A percentile compares a stretch with the other conserved stretches of the same genome.
These are phyloP conservation scores for Rubus parviflorus DNA, from an alignment of 306 rosid genomes.

Conservation along the genomic window DNA sequence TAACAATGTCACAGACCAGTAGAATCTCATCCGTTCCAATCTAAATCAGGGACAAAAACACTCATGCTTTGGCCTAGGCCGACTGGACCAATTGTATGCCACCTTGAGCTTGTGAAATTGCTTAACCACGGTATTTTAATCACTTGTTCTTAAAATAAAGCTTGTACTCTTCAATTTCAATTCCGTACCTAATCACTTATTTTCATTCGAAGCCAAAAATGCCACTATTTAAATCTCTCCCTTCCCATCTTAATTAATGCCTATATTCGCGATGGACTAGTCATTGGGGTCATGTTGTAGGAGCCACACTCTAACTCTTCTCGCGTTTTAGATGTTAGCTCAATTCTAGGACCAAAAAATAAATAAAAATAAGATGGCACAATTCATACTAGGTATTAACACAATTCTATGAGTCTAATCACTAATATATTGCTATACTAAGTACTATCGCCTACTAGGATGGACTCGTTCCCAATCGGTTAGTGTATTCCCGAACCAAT, in stretches of 20 bases:
- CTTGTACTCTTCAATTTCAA: slow-evolving; percentile 17
- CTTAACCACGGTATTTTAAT: background rate
- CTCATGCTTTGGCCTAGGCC: background rate
- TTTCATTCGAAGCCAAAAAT: slow-evolving; percentile 14
- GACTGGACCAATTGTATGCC: slow-evolving; percentile 5
- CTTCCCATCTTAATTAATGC: background rate
- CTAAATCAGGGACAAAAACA: background rate
- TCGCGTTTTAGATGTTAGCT: no score
- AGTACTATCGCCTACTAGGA: background rate
- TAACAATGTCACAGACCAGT: slow-evolving; percentile 4
- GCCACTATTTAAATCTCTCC: background rate
- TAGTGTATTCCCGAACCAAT: background rate
- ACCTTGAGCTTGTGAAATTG: background rate
- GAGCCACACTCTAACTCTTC: slow-evolving; percentile 1
- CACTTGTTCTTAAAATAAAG: background rate
- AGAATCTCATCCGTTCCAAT: background rate
- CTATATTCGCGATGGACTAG: slow-evolving; percentile 27
- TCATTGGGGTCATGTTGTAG: slow-evolving; percentile 18
- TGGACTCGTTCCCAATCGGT: background rate
- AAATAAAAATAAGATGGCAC: no score
- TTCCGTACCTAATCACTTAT: slow-evolving; percentile 29
- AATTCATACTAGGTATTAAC: background rate
- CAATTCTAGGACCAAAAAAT: no score
- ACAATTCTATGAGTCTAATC: no score
- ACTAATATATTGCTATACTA: no score